A percentile compares a stretch with the other conserved stretches of the same genome.
These are phyloP conservation scores for Haplosporangium sp. DNA, from an alignment of 371 early-diverging fungal genomes.

Conservation along the genomic window DNA sequence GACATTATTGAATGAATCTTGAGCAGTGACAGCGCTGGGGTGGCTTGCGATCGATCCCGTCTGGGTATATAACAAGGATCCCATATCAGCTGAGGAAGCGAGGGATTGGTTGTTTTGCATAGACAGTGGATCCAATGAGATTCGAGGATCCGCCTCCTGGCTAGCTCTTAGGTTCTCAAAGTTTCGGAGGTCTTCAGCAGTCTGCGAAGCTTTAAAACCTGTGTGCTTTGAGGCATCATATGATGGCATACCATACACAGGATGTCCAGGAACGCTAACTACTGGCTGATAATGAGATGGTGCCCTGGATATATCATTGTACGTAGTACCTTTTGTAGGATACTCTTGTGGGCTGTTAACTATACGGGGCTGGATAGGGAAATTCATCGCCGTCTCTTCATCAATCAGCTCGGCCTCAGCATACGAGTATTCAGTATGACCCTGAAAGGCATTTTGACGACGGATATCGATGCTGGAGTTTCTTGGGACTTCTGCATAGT, in stretches of 20 bases:
- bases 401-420: conserved; percentile 17
- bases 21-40: not conserved
- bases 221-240: not conserved
- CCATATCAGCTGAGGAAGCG: conserved; percentile 5
- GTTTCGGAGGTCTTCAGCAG: not conserved
- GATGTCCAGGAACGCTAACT: conserved; percentile 11
- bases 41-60: not conserved
- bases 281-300: conserved; percentile 28
- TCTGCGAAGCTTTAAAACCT: not conserved
- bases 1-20: conserved; percentile 1
- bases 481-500: conserved; percentile 10
- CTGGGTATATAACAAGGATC: not conserved
- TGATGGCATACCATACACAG: conserved; percentile 11
- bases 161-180: conserved; percentile 6
- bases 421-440: not conserved
- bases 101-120: not conserved
- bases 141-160: conserved; percentile 1
- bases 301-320: not conserved
- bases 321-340: not conserved
- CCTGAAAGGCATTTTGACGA: not conserved
- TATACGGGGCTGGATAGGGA: not conserved
- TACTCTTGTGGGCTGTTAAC: conserved; percentile 35
- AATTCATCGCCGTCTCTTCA: not conserved
- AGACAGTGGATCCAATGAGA: not conserved
- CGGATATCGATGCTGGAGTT: conserved; percentile 3